These are phyloP conservation scores for Mortierella polycephala DNA, from an alignment of 371 early-diverging fungal species.

Conservation along the genomic window DNA sequence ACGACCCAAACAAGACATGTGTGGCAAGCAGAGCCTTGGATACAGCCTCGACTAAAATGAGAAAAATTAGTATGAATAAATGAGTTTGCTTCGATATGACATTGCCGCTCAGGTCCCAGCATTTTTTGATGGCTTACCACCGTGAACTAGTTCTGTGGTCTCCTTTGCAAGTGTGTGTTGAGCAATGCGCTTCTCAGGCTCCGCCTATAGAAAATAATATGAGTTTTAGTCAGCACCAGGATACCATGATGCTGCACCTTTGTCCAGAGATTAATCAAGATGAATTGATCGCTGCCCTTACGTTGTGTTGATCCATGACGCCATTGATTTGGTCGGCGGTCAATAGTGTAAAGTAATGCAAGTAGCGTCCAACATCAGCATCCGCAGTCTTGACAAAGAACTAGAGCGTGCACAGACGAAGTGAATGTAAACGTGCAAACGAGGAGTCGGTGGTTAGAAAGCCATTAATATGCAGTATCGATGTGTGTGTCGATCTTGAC, in stretches of 20 bases:
- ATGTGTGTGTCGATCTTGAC: no score
- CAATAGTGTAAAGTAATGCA: constrained; percentile 87
- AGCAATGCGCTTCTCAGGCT: constrained; percentile 76
- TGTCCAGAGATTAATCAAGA: no score
- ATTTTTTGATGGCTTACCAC: constrained; percentile 59
- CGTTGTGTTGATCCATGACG: constrained; percentile 73
- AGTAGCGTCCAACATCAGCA: constrained; percentile 77
- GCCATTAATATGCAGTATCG: no score
- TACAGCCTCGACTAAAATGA: constrained; percentile 62
- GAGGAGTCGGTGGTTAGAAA: no score
- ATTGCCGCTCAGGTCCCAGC: no score
- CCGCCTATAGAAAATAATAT: constrained; percentile 34
- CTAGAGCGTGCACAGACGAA: constrained; percentile 35
- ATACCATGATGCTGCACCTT: no score
- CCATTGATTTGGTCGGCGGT: constrained; percentile 64
- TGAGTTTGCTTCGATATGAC: no score
- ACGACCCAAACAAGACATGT: constrained; percentile 74
- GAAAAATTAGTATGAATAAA: neutral
- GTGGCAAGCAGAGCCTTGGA: constrained; percentile 75
- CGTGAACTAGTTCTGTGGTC: constrained; percentile 92
- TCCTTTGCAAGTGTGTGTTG: constrained; percentile 85
- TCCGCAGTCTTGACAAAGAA: constrained; percentile 90
- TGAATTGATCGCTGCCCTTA: constrained; percentile 19
- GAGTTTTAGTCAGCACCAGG: no score
- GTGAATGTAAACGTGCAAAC: no score